A percentile compares a stretch with the other conserved stretches of the same genome.
Evolutionary conservation across 768 basidiomycete species (phyloP).

Genomic region (Tubosaeta sp.): DNA sequence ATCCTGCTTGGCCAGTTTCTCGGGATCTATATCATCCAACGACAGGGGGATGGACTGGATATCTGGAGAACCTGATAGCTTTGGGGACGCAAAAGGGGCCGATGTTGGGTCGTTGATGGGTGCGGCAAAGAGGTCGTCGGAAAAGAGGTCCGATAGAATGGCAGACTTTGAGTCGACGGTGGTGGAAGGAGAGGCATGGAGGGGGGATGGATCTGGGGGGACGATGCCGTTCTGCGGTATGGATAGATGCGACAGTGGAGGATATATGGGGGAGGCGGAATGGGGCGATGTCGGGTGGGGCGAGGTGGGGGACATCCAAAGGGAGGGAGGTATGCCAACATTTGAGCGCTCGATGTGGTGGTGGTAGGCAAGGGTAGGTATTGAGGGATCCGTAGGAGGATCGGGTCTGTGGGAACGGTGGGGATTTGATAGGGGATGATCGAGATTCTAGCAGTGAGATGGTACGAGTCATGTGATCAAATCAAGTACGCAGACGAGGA

Average conservation of each 20-base stretch:
- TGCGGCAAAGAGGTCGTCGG: constrained; percentile 57
- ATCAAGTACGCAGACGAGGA: background rate
- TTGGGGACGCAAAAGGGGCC: constrained; percentile 61
- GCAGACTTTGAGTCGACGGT: constrained; percentile 54
- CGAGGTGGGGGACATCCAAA: constrained; percentile 80
- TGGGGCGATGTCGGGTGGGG: constrained; percentile 33
- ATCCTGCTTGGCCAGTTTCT: constrained; percentile 73
- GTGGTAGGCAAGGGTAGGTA: constrained; percentile 18
- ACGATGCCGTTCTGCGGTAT: constrained; percentile 31
- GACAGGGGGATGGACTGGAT: constrained; percentile 44
- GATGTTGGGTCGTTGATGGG: constrained; percentile 32
- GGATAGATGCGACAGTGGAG: constrained; percentile 37
- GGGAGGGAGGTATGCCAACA: constrained; percentile 61
- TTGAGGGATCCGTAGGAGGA: constrained; percentile 12
- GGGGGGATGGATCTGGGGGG: constrained; percentile 30
- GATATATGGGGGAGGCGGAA: constrained; percentile 40
- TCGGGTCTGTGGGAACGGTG: constrained; percentile 12
- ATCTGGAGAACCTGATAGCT: constrained; percentile 66
- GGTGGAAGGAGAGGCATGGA: constrained; percentile 39
- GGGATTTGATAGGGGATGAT: constrained; percentile 17
- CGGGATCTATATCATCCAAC: constrained; percentile 50
- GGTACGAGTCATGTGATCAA: constrained; percentile 1
- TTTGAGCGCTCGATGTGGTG: constrained; percentile 46
- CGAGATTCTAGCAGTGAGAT: constrained; percentile 10
- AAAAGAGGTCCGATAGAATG: constrained; percentile 65